Conservation (phyloP, 2,329 filamentous ascomycete genomes). For the Xylariaceae sp. region DNA sequence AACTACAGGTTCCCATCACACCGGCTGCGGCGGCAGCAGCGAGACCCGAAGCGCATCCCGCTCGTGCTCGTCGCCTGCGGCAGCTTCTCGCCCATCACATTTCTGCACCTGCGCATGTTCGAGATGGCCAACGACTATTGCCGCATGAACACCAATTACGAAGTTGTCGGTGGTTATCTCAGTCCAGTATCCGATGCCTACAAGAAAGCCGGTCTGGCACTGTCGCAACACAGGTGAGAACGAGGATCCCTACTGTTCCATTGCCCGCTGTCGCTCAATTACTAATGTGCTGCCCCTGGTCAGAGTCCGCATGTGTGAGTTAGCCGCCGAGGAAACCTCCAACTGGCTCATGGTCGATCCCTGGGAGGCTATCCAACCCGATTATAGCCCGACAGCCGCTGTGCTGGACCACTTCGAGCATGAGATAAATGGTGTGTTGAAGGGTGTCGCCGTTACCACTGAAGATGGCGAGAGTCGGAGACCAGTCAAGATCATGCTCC, state of each 20-base stretch:
- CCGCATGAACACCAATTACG: conserved; percentile 69
- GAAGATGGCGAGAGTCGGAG: conserved; percentile 61
- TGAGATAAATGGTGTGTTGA: conserved; percentile 75
- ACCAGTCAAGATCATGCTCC: conserved; percentile 66
- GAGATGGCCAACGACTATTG: conserved; percentile 72
- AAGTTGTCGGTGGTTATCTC: conserved; percentile 71
- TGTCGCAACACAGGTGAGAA: conserved; percentile 59
- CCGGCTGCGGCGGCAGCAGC: conserved; percentile 52
- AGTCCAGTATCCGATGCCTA: conserved; percentile 65
- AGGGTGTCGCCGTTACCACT: conserved; percentile 71
- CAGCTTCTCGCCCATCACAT: conserved; percentile 69
- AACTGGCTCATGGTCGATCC: conserved; percentile 82
- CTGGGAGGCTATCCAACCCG: conserved; percentile 79
- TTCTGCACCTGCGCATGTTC: conserved; percentile 79
- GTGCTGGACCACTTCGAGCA: conserved; percentile 88
- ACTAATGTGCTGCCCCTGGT: conserved; percentile 16
- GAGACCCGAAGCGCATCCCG: conserved; percentile 52
- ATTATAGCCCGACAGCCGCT: conserved; percentile 82
- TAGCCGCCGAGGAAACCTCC: conserved; percentile 69
- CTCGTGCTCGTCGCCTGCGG: conserved; percentile 66
- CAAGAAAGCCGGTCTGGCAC: conserved; percentile 74
- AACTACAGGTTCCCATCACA: conserved; percentile 57
- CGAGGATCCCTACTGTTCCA: neutral
- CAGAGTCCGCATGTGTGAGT: conserved; percentile 76
- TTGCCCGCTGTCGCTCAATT: neutral